Evolutionary conservation across 257 asterid genomes (phyloP).

Genomic region (Nicotiana noctiflora): DNA sequence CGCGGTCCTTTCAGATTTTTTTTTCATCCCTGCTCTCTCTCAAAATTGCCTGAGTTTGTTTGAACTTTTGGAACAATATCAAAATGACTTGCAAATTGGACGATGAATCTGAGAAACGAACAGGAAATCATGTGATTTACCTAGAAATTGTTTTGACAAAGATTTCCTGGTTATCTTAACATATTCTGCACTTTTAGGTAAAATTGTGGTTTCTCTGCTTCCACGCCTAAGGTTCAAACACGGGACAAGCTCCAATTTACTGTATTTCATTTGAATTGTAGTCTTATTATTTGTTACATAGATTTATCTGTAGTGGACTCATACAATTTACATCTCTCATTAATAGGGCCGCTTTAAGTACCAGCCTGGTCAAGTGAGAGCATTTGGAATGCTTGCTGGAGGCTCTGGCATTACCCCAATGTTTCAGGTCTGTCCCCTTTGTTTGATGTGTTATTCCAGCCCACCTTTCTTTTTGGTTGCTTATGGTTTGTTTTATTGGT

Average conservation of each 20-base stretch:
- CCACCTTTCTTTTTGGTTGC: background rate
- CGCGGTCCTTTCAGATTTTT: background rate
- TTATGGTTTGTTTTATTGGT: background rate
- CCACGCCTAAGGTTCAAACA: background rate
- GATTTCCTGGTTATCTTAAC: background rate
- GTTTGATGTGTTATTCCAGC: background rate
- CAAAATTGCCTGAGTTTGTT: background rate
- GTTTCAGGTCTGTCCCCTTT: constrained; percentile 34
- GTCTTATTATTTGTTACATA: background rate
- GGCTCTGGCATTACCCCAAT: constrained; percentile 52
- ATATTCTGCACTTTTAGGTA: background rate
- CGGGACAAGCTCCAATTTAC: background rate
- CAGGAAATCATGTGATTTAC: background rate
- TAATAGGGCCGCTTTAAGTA: constrained; percentile 40
- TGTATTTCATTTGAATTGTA: background rate
- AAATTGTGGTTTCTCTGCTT: background rate
- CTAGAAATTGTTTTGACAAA: background rate
- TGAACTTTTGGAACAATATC: background rate
- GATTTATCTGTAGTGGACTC: background rate
- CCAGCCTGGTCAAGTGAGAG: constrained; percentile 42
- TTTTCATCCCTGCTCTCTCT: background rate
- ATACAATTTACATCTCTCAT: background rate
- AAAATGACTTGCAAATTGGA: background rate
- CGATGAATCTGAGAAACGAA: background rate
- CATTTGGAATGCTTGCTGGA: constrained; percentile 51